Base-by-base conservation (phyloP, 495 filamentous ascomycete species). In the Lepidopterella palustris region DNA sequence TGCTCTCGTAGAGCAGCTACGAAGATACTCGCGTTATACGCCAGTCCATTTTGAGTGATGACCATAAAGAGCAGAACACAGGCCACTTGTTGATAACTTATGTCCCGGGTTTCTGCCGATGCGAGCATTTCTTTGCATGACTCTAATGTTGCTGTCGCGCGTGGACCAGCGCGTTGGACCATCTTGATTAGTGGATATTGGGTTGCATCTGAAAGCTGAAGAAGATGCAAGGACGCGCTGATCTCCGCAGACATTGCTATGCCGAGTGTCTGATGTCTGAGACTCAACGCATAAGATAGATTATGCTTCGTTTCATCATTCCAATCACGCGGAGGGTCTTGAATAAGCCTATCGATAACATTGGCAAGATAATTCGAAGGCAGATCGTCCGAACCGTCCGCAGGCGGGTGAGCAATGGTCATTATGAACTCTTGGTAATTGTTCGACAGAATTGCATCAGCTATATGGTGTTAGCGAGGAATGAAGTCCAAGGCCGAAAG, bases 61-160 rank as follows among this genome's bases (percentile, higher is more conserved):
- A 89, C 83, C 77, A 96, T 86, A 71, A 89, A 95, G 18, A 95
- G 82, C 49, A 99, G 76, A 4, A 87, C 88, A 54, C 81, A 81
- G 8, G 90, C 86, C 42, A 97, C 82, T 66, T 96, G 87, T 64
- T 85, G 84, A 70, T 96, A 92, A 62, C 79, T 82, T 66, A 93
- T 82, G 50, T 85, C 82, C 47, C 85, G 81, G 51, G 80, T 82
- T 32, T 84, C 79, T 55, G 83, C 80, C n/a, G 81, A 77, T 51
- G 78, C 82, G 45, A 92, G 82, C 45, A 89, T 74, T 40, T 88
- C 82, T 65, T 76, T 80, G 57, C 80, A 77, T 4, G 79, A 67
- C 29, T 84, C 80, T 26, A 73, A 56, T 54, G 67, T 83, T 18
- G 77, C 73, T 6, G 84, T 87, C 24, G 74, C 75, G 58, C 77